Conservation (phyloP, 2,329 filamentous ascomycete genomes). For the Plectosphaerella cucumerina region DNA sequence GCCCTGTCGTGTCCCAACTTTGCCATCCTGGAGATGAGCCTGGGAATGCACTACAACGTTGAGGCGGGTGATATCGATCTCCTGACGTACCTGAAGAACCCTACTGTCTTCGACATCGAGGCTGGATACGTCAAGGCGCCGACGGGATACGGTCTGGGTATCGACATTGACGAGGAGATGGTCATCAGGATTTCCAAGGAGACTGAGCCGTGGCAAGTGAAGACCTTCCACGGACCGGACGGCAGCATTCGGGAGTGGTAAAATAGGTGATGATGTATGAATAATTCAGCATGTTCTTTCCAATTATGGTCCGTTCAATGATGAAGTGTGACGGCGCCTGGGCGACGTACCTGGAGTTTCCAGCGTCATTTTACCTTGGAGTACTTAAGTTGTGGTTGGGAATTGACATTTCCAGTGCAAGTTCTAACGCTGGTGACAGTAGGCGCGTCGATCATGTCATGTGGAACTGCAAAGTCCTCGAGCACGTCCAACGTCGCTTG, state of each 20-base stretch:
- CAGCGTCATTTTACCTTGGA: too few species aligned
- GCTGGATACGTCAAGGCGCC: slow-evolving; percentile 52
- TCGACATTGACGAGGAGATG: slow-evolving; percentile 60
- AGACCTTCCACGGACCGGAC: slow-evolving; percentile 55
- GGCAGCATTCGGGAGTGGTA: slow-evolving; percentile 58
- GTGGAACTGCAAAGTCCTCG: too few species aligned
- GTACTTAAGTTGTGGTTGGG: too few species aligned
- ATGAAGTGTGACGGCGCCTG: too few species aligned
- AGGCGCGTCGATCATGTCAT: too few species aligned
- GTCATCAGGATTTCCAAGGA: slow-evolving; percentile 48
- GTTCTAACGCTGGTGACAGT: too few species aligned
- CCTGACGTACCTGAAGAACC: slow-evolving; percentile 56
- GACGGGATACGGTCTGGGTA: slow-evolving; percentile 52
- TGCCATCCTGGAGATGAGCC: slow-evolving; percentile 64
- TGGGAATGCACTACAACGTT: slow-evolving; percentile 68
- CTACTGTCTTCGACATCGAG: slow-evolving; percentile 52
- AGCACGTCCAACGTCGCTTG: too few species aligned
- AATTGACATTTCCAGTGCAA: too few species aligned
- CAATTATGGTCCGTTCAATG: too few species aligned
- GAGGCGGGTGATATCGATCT: slow-evolving; percentile 41
- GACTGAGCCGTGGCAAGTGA: slow-evolving; percentile 49
- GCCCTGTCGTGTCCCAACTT: slow-evolving; percentile 53
- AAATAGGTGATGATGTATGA: background rate
- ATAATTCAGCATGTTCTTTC: background rate
- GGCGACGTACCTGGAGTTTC: too few species aligned